Conservation (phyloP, 1,284 basidiomycete genomes). For the Trametes versicolor region DNA sequence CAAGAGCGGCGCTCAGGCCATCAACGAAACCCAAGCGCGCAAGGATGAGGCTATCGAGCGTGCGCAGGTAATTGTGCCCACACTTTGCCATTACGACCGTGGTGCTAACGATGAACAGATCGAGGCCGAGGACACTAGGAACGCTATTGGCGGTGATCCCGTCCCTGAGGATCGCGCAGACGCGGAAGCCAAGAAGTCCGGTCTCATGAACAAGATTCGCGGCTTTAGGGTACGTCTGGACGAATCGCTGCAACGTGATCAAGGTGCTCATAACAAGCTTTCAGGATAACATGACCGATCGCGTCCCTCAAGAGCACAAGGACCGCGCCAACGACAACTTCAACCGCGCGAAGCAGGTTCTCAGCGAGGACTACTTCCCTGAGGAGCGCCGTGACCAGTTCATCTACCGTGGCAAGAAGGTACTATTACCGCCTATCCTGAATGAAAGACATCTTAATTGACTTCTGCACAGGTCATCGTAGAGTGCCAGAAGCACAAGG, state of each 20-base stretch:
- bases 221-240: slow-evolving; percentile 45
- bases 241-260: no score
- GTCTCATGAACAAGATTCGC: slow-evolving; percentile 58
- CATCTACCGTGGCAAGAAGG: slow-evolving; percentile 84
- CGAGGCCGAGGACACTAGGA: slow-evolving; percentile 46
- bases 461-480: slow-evolving; percentile 71
- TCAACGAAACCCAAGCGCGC: slow-evolving; percentile 34
- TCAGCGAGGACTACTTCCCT: slow-evolving; percentile 87
- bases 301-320: slow-evolving; percentile 70
- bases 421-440: slow-evolving; percentile 27
- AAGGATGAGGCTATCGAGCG: slow-evolving; percentile 34
- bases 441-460: not conserved
- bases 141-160: slow-evolving; percentile 35
- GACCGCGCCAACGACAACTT: slow-evolving; percentile 60
- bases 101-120: slow-evolving; percentile 16
- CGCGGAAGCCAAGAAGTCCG: slow-evolving; percentile 59
- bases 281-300: slow-evolving; percentile 58
- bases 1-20: slow-evolving; percentile 43
- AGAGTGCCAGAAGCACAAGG: slow-evolving; percentile 92
- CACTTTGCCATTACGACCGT: not conserved
- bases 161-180: slow-evolving; percentile 51
- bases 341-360: slow-evolving; percentile 69
- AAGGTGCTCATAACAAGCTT: not conserved
- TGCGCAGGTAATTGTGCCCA: slow-evolving; percentile 28
- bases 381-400: slow-evolving; percentile 87